Conservation (phyloP, 2,329 filamentous ascomycete species). For the Ceratocystis diversiconidia region DNA sequence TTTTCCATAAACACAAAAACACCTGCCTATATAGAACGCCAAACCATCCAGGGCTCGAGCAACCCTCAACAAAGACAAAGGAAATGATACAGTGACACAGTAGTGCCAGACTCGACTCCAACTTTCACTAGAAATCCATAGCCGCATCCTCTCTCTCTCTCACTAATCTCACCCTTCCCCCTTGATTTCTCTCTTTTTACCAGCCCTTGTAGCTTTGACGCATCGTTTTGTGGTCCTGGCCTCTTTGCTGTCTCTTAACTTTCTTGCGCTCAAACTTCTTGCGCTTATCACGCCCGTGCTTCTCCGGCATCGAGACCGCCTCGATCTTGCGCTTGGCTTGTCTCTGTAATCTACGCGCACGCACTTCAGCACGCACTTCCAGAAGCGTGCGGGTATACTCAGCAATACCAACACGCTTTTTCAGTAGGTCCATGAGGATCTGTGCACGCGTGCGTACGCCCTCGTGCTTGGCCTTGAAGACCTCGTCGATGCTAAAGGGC, state of each 20-base stretch:
- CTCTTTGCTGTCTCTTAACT: constrained; percentile 65
- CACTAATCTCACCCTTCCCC: background rate
- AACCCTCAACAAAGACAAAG: constrained; percentile 2
- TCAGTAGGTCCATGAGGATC: constrained; percentile 66
- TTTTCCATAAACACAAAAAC: constrained; percentile 16
- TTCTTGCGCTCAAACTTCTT: constrained; percentile 76
- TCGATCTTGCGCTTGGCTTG: constrained; percentile 80
- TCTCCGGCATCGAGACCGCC: constrained; percentile 69
- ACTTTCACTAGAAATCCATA: background rate
- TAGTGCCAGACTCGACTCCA: background rate
- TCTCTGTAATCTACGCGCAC: constrained; percentile 55
- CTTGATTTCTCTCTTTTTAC: constrained; percentile 20
- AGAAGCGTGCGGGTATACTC: constrained; percentile 64
- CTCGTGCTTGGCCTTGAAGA: constrained; percentile 56
- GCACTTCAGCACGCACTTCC: constrained; percentile 58
- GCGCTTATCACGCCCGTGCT: constrained; percentile 61
- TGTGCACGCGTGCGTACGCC: constrained; percentile 56
- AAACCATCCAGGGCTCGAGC: constrained; percentile 20
- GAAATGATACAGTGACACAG: constrained; percentile 8
- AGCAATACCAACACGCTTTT: constrained; percentile 69
- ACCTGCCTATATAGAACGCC: constrained; percentile 22
- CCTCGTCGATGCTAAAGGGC: constrained; percentile 56
- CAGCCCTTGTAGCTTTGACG: constrained; percentile 53
- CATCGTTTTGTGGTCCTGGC: constrained; percentile 54
- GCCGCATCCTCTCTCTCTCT: too few species aligned